phyloP scores from a whole-genome alignment of 495 filamentous ascomycete species.

The Neurospora terricola region DNA sequence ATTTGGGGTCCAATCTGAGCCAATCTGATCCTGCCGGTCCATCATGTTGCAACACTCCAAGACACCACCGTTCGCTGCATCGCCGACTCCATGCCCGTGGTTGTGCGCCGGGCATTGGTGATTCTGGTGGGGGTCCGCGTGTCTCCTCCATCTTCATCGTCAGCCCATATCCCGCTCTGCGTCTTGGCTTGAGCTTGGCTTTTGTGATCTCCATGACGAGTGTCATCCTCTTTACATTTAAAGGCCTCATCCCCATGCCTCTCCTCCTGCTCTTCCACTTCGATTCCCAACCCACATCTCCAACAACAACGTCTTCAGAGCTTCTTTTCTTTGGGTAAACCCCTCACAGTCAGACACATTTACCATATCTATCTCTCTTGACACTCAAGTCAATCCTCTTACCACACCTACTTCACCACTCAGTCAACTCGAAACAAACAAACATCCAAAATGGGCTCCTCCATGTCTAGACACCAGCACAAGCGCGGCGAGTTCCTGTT shows the following conservation, averaged over 20 bases:
- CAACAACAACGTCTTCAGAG: background rate
- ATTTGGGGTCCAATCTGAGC: background rate
- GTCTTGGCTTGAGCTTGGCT: background rate
- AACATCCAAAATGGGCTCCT: background rate
- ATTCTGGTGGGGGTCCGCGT: background rate
- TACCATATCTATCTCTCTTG: background rate
- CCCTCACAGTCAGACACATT: background rate
- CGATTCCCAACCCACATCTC: background rate
- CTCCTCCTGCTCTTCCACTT: background rate
- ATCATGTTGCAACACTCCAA: background rate
- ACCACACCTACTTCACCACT: background rate
- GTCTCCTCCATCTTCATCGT: background rate
- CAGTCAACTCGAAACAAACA: background rate
- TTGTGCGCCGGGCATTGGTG: background rate
- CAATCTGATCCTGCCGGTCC: background rate
- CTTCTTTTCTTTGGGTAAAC: background rate
- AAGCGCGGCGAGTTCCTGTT: background rate
- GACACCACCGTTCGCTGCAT: background rate
- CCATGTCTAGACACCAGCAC: background rate
- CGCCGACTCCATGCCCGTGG: background rate
- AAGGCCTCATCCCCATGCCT: background rate
- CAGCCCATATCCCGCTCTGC: background rate
- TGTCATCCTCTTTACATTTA: background rate
- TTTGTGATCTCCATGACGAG: background rate
- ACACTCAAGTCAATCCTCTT: background rate